Conservation (phyloP, 1,284 basidiomycete genomes). For the Schizophyllum amplum region DNA sequence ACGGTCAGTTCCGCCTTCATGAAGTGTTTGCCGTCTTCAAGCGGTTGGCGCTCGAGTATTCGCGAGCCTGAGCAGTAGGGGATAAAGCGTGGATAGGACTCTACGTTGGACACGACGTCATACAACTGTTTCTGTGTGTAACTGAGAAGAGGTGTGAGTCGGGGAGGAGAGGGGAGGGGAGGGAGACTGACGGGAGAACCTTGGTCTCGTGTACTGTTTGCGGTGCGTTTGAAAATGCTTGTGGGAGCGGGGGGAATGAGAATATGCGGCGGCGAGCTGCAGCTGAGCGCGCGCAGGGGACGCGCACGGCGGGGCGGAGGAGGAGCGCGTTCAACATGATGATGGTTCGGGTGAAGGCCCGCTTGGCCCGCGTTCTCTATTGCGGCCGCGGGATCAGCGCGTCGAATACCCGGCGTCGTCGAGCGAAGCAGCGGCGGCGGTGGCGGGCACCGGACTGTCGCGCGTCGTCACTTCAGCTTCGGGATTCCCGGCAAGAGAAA, state of each 20-base stretch:
- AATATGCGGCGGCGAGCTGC: neutral
- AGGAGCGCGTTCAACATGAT: neutral
- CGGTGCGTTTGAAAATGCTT: neutral
- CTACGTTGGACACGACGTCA: conserved; percentile 80
- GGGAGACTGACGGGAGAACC: neutral
- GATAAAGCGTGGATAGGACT: conserved; percentile 79
- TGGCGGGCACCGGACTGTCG: neutral
- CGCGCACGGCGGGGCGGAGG: neutral
- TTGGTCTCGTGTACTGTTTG: neutral
- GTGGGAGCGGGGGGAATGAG: neutral
- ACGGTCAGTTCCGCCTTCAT: conserved; percentile 86
- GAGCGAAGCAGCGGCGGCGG: neutral
- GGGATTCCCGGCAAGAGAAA: neutral
- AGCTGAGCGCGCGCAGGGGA: neutral
- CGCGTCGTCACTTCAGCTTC: neutral
- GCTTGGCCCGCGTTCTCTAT: neutral
- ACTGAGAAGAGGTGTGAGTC: conserved; percentile 15
- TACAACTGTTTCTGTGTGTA: conserved; percentile 78
- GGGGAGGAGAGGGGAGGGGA: neutral
- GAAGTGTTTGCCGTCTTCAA: conserved; percentile 24
- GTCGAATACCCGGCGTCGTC: neutral
- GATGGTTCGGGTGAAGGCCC: neutral
- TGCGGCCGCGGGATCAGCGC: neutral
- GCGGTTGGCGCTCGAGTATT: conserved; percentile 37
- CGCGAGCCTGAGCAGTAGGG: conserved; percentile 83